These are phyloP conservation scores for Fusarium verrucosum DNA, from an alignment of 2,329 filamentous ascomycete species.

Conservation along the genomic window DNA sequence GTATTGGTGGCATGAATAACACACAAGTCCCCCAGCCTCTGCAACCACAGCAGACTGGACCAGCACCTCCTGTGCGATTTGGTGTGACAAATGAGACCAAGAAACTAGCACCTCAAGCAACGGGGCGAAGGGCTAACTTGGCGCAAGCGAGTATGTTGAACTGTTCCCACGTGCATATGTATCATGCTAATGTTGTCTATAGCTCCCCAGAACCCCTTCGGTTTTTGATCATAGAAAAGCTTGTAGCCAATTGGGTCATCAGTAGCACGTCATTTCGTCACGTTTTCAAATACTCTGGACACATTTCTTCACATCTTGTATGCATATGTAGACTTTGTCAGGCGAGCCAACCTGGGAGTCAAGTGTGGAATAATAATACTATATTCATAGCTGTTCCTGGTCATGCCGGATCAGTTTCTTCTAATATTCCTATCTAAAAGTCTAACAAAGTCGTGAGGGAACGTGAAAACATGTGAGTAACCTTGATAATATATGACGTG, in stretches of 20 bases:
- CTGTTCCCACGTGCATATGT: neutral
- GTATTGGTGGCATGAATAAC: conserved; percentile 60
- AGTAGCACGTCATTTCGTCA: conserved; percentile 8
- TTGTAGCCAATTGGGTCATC: conserved; percentile 5
- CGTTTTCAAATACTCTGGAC: conserved; percentile 38
- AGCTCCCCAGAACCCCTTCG: conserved; percentile 65
- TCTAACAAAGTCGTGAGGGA: conserved; percentile 20
- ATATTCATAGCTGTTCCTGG: conserved; percentile 26
- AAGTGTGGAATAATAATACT: conserved; percentile 41
- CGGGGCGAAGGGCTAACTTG: conserved; percentile 88
- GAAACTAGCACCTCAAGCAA: conserved; percentile 85
- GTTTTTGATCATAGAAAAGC: conserved; percentile 51
- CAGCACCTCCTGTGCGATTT: conserved; percentile 87
- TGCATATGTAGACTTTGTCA: conserved; percentile 37
- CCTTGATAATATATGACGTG: neutral
- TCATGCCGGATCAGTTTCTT: conserved; percentile 23
- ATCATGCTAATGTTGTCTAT: conserved; percentile 27
- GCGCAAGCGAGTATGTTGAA: conserved; percentile 89
- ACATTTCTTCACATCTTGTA: conserved; percentile 40
- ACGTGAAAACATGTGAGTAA: conserved; percentile 1
- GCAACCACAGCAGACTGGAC: conserved; percentile 64
- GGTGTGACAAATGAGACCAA: conserved; percentile 78
- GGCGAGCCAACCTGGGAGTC: conserved; percentile 32
- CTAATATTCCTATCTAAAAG: conserved; percentile 32
- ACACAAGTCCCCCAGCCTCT: conserved; percentile 56